These are phyloP conservation scores for Viscum album DNA, from an alignment of 177 flowering plant species.

Conservation along the genomic window DNA sequence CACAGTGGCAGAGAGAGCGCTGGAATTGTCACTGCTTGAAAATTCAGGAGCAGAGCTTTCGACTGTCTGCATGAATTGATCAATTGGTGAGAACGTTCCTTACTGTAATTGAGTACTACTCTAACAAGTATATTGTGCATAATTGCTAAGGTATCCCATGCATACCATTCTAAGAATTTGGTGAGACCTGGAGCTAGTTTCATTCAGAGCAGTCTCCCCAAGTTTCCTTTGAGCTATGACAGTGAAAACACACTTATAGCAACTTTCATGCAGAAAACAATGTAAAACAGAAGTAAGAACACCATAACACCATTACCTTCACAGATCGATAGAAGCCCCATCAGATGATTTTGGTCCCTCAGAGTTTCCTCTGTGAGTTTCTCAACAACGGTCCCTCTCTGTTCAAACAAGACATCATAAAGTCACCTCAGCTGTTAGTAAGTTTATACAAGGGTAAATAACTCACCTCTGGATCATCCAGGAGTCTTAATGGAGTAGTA, in stretches of 20 bases:
- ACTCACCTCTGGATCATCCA: slow-evolving; percentile 94
- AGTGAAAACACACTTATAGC: slow-evolving; percentile 5
- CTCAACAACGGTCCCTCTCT: slow-evolving; percentile 91
- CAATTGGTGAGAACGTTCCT: background rate
- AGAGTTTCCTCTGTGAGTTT: slow-evolving; percentile 61
- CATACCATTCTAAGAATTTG: slow-evolving; percentile 86
- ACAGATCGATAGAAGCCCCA: slow-evolving; percentile 63
- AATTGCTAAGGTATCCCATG: background rate
- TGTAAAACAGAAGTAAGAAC: background rate
- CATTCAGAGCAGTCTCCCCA: slow-evolving; percentile 88
- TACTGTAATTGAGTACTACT: background rate
- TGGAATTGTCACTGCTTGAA: slow-evolving; percentile 36
- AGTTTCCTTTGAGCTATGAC: slow-evolving; percentile 78
- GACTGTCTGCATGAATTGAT: slow-evolving; percentile 45
- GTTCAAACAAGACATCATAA: slow-evolving; percentile 5
- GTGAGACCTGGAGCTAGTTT: slow-evolving; percentile 93
- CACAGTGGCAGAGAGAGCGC: slow-evolving; percentile 72
- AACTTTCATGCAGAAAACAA: background rate
- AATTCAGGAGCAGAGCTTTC: slow-evolving; percentile 68
- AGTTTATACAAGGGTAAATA: background rate
- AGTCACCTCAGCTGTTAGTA: background rate
- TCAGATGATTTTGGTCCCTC: slow-evolving; percentile 47
- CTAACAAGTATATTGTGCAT: background rate
- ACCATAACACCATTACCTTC: slow-evolving; percentile 66
- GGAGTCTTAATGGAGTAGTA: slow-evolving; percentile 55